Evolutionary conservation across 371 early-diverging fungal species (phyloP).

Genomic region (Apophysomyces ossiformis): DNA sequence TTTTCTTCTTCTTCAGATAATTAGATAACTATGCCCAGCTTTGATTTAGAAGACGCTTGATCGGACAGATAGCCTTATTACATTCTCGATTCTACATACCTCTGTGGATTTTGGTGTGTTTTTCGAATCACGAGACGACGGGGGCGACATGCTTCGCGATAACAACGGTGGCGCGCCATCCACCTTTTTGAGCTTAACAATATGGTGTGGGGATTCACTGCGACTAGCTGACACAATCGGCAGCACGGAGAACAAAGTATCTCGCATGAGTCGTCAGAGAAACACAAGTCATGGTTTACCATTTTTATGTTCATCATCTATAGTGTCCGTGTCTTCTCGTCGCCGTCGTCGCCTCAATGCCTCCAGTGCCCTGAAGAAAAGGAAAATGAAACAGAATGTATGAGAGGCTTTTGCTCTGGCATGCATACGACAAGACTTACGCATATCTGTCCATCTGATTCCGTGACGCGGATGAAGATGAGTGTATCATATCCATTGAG

Average conservation of each 20-base stretch:
- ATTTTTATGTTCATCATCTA: slow-evolving; percentile 26
- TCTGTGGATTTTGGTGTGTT: slow-evolving; percentile 28
- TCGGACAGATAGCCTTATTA: too few relatives aligned
- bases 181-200: slow-evolving; percentile 32
- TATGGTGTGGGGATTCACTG: slow-evolving; percentile 32
- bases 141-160: slow-evolving; percentile 34
- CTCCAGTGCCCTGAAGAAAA: slow-evolving; percentile 27
- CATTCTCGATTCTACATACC: background rate
- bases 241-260: too few relatives aligned
- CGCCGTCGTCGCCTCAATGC: slow-evolving; percentile 35
- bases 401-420: too few relatives aligned
- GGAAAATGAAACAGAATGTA: too few relatives aligned
- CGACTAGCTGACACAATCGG: slow-evolving; percentile 11
- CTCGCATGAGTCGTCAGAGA: background rate
- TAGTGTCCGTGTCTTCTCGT: slow-evolving; percentile 32
- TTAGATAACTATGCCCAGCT: background rate
- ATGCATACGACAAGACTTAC: slow-evolving; percentile 21
- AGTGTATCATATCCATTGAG: slow-evolving; percentile 11
- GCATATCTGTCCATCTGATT: slow-evolving; percentile 37
- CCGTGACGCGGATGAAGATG: slow-evolving; percentile 11
- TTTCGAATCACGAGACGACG: slow-evolving; percentile 29
- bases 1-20: slow-evolving; percentile 11
- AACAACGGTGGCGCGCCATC: slow-evolving; percentile 22
- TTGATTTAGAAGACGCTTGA: too few relatives aligned
- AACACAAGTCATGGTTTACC: slow-evolving; percentile 2